phyloP scores from a whole-genome alignment of 2,329 filamentous ascomycete genomes.

The Verticillium klebahnii region DNA sequence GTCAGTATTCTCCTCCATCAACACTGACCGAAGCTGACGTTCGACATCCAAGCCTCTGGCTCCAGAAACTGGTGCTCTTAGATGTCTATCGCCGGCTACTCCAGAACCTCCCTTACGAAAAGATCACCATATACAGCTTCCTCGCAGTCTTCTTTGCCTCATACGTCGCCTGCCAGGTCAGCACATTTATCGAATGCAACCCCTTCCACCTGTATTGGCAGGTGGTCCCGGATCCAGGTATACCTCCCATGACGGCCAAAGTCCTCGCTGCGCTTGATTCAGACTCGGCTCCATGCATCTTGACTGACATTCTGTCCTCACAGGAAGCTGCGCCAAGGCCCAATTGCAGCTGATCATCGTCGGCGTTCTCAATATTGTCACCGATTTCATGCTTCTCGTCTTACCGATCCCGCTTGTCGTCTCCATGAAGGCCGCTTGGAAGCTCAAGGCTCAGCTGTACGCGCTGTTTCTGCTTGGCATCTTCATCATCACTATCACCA shows the following conservation, averaged over 20 bases:
- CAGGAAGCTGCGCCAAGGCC: conserved; percentile 22
- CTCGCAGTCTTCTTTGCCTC: conserved; percentile 22
- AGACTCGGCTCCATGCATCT: not conserved
- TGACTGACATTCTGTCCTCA: not conserved
- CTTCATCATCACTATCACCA: conserved; percentile 33
- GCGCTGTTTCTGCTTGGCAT: conserved; percentile 30
- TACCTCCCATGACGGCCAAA: not conserved
- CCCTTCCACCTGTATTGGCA: conserved; percentile 54
- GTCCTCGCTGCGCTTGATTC: too few relatives aligned
- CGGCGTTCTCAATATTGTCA: conserved; percentile 26
- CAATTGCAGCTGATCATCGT: conserved; percentile 26
- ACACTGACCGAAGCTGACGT: not conserved
- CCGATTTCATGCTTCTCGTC: conserved; percentile 23
- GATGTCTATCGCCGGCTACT: conserved; percentile 20
- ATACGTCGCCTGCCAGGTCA: conserved; percentile 25
- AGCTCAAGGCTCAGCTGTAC: conserved; percentile 25
- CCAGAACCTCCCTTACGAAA: conserved; percentile 16
- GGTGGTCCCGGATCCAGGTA: conserved; percentile 36
- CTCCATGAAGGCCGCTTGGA: conserved; percentile 19
- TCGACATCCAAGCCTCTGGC: conserved; percentile 17
- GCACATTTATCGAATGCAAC: conserved; percentile 29
- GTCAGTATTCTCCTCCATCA: conserved; percentile 18
- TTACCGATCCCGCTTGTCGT: conserved; percentile 25
- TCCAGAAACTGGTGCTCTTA: conserved; percentile 22
- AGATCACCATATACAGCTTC: conserved; percentile 18